These are phyloP conservation scores for Talaromyces nanjingensis DNA, from an alignment of 495 filamentous ascomycete genomes.

Conservation along the genomic window DNA sequence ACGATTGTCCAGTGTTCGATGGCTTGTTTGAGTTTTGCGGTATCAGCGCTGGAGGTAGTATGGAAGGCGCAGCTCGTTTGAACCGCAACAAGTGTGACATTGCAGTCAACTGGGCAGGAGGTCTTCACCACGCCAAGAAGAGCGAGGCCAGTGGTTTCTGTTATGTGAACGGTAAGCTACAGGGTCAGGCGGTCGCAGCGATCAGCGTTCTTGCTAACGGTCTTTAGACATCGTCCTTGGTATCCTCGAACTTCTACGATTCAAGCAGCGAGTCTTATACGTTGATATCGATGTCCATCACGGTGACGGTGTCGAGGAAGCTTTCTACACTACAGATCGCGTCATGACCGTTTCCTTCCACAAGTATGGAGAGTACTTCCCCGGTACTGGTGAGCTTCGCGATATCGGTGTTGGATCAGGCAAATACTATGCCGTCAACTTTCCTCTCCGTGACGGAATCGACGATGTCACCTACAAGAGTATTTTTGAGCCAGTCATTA, in stretches of 20 bases:
- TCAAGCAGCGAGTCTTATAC: conserved; percentile 90
- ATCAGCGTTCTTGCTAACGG: conserved; percentile 6
- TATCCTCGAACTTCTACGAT: conserved; percentile 90
- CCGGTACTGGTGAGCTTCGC: conserved; percentile 90
- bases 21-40: conserved; percentile 97
- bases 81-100: conserved; percentile 95
- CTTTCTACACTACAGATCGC: conserved; percentile 94
- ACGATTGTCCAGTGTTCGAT: conserved; percentile 97
- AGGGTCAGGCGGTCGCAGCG: neutral
- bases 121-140: conserved; percentile 95
- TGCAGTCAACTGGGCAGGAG: conserved; percentile 96
- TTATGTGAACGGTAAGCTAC: conserved; percentile 81
- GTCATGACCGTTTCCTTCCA: conserved; percentile 99
- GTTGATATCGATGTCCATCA: conserved; percentile 99
- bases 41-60: conserved; percentile 93
- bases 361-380: conserved; percentile 99
- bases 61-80: conserved; percentile 90
- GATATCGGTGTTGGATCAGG: conserved; percentile 91
- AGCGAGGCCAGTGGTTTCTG: conserved; percentile 96
- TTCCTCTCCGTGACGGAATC: conserved; percentile 93
- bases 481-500: conserved; percentile 93
- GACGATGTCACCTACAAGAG: conserved; percentile 87
- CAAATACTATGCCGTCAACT: conserved; percentile 94
- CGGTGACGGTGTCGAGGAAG: conserved; percentile 95
- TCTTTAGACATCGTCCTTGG: conserved; percentile 85